Base-by-base conservation (phyloP, 1,284 basidiomycete species). In the Hypsizygus ulmarius region DNA sequence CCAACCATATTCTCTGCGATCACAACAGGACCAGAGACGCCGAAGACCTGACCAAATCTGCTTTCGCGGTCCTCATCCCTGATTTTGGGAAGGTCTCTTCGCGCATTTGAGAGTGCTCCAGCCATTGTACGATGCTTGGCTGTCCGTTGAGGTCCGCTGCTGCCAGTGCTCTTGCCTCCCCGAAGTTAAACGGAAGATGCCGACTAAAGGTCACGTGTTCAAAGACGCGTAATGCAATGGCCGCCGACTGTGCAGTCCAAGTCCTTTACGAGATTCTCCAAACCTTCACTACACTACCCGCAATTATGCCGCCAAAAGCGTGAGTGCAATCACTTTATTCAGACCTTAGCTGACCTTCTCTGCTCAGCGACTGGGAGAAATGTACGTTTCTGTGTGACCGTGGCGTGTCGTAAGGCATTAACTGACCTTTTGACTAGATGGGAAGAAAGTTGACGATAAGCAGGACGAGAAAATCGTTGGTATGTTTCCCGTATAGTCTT, bases 1-100 rank as follows among this genome's bases (percentile, higher is more conserved):
- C 94, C 95, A 51, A 82, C 80, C 93, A 97, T 96, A 70, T 93
- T 93, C 77, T 96, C 93, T 52, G 94, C 94, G 63, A 97, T 84
- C 61, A 97, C 94, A 74, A 97, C 94, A 51, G 94, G 94, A 44
- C 94, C 94, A 39, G 94, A 97, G 34, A 97, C 94, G 53, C 92
- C 93, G 65, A 84, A 97, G 34, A 97, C 94, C 57, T 89, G 83
- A 50, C 94, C 94, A 61, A 93, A 93, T 62, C 83, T 82, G 52
- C 84, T 87, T 72, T 97, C 94, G 45, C 80, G 79, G 58, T 96
- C 88, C 70, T 97, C 93, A 78, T 97, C 89, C 56, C 78, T 75
- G 66, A 95, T 82, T 79, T 88, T 94, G 61, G 81, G 79, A 52
- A 95, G 81, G 69, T 92, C 78, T 67, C 79, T 82, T 77, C 87